Evolutionary conservation across 345 rosid genomes (phyloP).

Genomic region (Cardamine occulta): DNA sequence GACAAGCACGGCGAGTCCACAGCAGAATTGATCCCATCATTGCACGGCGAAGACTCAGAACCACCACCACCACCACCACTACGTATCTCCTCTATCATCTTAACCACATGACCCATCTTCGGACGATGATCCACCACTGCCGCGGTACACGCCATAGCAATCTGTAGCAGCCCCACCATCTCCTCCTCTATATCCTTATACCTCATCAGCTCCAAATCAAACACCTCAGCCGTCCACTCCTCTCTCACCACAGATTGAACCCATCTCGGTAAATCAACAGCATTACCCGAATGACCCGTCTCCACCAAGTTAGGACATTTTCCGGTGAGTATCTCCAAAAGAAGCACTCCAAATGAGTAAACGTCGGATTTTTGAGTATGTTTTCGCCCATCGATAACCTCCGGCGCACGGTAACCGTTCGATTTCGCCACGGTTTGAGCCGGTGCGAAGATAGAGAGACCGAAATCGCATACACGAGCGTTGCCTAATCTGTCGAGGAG

Average conservation of each 20-base stretch:
- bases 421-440: slow-evolving; percentile 49
- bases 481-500: slow-evolving; percentile 68
- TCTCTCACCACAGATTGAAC: slow-evolving; percentile 83
- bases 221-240: slow-evolving; percentile 90
- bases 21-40: slow-evolving; percentile 59
- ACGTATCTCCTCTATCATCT: slow-evolving; percentile 73
- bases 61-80: slow-evolving; percentile 39
- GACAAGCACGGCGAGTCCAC: slow-evolving; percentile 80
- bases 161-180: slow-evolving; percentile 76
- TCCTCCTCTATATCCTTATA: slow-evolving; percentile 83
- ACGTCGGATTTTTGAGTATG: slow-evolving; percentile 71
- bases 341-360: slow-evolving; percentile 79
- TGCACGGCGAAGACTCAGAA: slow-evolving; percentile 64
- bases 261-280: slow-evolving; percentile 76
- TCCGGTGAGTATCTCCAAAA: slow-evolving; percentile 78
- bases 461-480: slow-evolving; percentile 74
- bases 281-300: slow-evolving; percentile 45
- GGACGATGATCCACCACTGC: slow-evolving; percentile 66
- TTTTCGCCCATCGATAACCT: slow-evolving; percentile 54
- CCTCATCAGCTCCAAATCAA: slow-evolving; percentile 85
- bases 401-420: slow-evolving; percentile 80
- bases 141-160: slow-evolving; percentile 69
- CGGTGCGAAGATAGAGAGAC: slow-evolving; percentile 60
- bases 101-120: slow-evolving; percentile 60
- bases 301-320: slow-evolving; percentile 71